Conservation (phyloP, 2,329 filamentous ascomycete species). For the Rutstroemia sydowiana region DNA sequence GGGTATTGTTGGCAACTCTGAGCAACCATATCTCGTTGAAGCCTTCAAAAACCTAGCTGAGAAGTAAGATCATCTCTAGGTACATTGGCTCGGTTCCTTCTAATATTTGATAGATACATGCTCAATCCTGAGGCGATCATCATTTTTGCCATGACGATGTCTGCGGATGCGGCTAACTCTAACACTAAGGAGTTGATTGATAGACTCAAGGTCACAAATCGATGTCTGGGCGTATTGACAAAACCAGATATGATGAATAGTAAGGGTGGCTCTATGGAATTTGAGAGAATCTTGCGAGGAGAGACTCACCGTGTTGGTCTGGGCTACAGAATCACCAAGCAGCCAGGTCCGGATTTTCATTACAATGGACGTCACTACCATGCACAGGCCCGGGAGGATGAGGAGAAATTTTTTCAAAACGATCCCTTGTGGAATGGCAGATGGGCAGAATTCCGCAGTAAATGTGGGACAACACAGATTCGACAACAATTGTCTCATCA, state of each 20-base stretch:
- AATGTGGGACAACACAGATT: constrained; percentile 46
- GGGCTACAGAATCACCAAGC: constrained; percentile 74
- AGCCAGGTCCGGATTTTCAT: constrained; percentile 39
- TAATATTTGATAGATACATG: constrained; percentile 46
- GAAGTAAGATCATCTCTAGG: constrained; percentile 26
- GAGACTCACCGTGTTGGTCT: constrained; percentile 54
- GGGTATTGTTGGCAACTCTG: constrained; percentile 68
- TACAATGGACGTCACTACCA: constrained; percentile 31
- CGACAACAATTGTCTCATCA: constrained; percentile 41
- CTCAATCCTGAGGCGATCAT: constrained; percentile 63
- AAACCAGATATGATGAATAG: constrained; percentile 69
- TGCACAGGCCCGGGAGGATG: constrained; percentile 39
- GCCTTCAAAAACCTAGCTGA: constrained; percentile 65
- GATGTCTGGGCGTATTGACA: constrained; percentile 71
- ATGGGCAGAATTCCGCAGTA: constrained; percentile 33
- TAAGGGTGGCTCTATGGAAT: constrained; percentile 38
- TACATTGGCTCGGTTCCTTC: background rate
- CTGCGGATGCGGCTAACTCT: constrained; percentile 69
- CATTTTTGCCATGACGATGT: constrained; percentile 71
- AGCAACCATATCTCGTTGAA: constrained; percentile 57
- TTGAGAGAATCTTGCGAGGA: constrained; percentile 56
- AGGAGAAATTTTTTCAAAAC: constrained; percentile 42
- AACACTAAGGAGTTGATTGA: constrained; percentile 60
- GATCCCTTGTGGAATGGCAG: constrained; percentile 37
- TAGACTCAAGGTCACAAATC: constrained; percentile 44